Conservation (phyloP, 164 flowering plant genomes). For the Nymphaea colorata region DNA sequence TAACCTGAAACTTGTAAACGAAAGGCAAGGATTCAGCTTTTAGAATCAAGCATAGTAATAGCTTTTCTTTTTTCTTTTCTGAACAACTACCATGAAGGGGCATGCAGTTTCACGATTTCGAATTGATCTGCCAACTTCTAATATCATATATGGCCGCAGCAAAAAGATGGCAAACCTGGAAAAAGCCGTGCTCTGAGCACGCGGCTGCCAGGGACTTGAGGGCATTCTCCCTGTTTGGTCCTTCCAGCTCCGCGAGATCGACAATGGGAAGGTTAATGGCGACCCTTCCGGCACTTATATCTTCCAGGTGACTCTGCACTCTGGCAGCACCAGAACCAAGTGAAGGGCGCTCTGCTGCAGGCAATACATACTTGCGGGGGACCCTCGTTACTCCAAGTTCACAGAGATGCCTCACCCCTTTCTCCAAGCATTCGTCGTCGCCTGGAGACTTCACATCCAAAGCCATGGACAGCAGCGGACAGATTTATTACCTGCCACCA, state of each 20-base stretch:
- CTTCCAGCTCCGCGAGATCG: constrained; percentile 54
- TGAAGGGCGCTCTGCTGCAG: constrained; percentile 45
- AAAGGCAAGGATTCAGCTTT: background rate
- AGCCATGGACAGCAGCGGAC: too few species aligned
- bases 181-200: constrained; percentile 64
- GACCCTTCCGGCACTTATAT: background rate
- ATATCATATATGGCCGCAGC: background rate
- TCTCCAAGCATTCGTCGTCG: constrained; percentile 2
- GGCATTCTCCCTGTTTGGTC: constrained; percentile 34
- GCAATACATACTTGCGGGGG: constrained; percentile 66
- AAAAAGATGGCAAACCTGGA: constrained; percentile 39
- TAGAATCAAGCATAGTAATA: background rate
- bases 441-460: too few species aligned
- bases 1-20: too few species aligned
- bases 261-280: constrained; percentile 40
- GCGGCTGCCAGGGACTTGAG: constrained; percentile 56
- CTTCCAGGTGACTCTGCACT: background rate
- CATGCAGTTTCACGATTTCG: background rate
- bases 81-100: background rate
- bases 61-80: background rate
- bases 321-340: background rate
- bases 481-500: too few species aligned
- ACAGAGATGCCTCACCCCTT: constrained; percentile 63
- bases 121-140: background rate
- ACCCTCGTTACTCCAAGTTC: constrained; percentile 46